phyloP scores from a whole-genome alignment of 2,329 filamentous ascomycete genomes.

The Claviceps humidiphila region DNA sequence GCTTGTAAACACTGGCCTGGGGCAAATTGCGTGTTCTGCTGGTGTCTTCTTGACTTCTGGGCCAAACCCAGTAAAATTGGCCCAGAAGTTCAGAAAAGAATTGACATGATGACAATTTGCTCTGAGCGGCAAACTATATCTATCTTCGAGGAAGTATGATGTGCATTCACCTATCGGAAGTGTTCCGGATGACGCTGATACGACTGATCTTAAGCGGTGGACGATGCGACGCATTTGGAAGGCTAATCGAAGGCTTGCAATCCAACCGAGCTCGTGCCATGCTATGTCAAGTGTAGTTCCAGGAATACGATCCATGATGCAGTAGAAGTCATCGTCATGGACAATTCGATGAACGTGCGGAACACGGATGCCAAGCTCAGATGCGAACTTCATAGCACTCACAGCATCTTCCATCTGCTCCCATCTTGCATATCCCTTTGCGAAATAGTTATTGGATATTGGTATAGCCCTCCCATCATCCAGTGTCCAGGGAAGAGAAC shows the following conservation, averaged over 20 bases:
- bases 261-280: background rate
- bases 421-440: background rate
- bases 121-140: background rate
- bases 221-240: background rate
- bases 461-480: no score
- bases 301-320: background rate
- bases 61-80: background rate
- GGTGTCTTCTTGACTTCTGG: background rate
- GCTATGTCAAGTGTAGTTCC: background rate
- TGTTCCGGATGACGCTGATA: background rate
- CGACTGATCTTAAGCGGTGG: background rate
- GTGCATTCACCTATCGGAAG: background rate
- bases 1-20: background rate
- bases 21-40: background rate
- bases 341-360: background rate
- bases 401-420: background rate
- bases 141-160: background rate
- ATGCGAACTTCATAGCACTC: background rate
- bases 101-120: background rate
- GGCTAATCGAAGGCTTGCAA: background rate
- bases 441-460: background rate
- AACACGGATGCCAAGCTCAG: background rate
- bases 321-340: background rate
- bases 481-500: no score
- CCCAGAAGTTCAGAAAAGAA: background rate